Conservation (phyloP, 1,284 basidiomycete genomes). For the Cryptococcus deneoformans region DNA sequence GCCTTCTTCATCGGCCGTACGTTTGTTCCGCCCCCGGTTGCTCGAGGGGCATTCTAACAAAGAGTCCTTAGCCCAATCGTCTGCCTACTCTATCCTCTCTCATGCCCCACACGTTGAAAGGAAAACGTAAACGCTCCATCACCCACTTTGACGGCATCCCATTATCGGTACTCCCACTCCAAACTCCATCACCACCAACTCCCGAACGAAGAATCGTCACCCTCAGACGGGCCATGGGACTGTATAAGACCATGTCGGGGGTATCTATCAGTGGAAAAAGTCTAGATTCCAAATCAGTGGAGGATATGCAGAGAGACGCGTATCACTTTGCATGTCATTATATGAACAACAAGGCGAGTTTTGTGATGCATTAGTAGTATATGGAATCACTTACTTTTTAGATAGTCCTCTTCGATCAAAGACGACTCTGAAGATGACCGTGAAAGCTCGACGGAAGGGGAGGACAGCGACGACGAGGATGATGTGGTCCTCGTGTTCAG, state of each 20-base stretch:
- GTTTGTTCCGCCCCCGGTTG: too few relatives aligned
- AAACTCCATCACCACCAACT: slow-evolving; percentile 4
- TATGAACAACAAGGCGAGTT: background rate
- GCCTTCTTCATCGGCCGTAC: too few relatives aligned
- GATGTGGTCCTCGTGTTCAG: slow-evolving; percentile 11
- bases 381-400: too few relatives aligned
- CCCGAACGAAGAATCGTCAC: background rate
- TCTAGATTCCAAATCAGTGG: slow-evolving; percentile 1
- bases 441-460: background rate
- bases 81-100: background rate
- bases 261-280: background rate
- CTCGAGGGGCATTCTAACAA: too few relatives aligned
- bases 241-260: slow-evolving; percentile 1
- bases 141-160: slow-evolving; percentile 12
- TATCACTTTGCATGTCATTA: background rate
- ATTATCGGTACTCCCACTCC: slow-evolving; percentile 1
- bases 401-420: too few relatives aligned
- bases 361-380: too few relatives aligned
- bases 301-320: background rate
- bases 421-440: background rate
- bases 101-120: background rate
- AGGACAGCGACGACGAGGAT: slow-evolving; percentile 10
- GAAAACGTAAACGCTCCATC: slow-evolving; percentile 15
- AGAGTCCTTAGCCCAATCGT: too few relatives aligned
- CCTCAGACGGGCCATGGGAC: slow-evolving; percentile 2